Evolutionary conservation across 768 basidiomycete genomes (phyloP).

Genomic region (Lanmaoa pseudosensibilis): DNA sequence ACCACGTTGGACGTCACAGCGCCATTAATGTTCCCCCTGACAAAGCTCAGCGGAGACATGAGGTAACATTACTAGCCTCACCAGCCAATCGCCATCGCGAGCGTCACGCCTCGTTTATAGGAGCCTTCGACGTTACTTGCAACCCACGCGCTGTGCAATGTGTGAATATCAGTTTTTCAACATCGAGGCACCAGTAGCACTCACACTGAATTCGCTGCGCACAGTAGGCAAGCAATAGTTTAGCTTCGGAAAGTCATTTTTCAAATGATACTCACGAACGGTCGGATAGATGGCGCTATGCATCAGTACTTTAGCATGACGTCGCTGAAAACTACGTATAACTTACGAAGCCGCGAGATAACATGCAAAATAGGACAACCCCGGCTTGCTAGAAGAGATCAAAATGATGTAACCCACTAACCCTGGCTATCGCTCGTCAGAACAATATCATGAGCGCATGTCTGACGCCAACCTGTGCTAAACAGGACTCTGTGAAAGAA

Average conservation of each 20-base stretch:
- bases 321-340: neutral
- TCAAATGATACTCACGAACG: conserved; percentile 36
- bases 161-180: neutral
- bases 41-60: conserved; percentile 18
- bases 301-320: neutral
- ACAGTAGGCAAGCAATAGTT: neutral
- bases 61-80: conserved; percentile 9
- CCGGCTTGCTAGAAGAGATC: conserved; percentile 56
- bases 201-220: conserved; percentile 51
- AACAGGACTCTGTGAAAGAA: conserved; percentile 30
- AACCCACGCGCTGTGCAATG: conserved; percentile 58
- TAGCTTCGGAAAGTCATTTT: neutral
- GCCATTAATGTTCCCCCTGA: conserved; percentile 64
- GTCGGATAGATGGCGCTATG: conserved; percentile 48
- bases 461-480: conserved; percentile 27
- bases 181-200: conserved; percentile 19
- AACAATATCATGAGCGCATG: neutral
- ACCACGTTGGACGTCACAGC: conserved; percentile 68
- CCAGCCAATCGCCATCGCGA: conserved; percentile 70
- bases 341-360: conserved; percentile 71
- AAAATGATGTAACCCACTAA: conserved; percentile 67
- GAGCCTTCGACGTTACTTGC: conserved; percentile 72
- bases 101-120: conserved; percentile 68
- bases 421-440: conserved; percentile 29
- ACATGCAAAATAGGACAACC: conserved; percentile 70